A percentile compares a stretch with the other conserved stretches of the same genome.
phyloP scores from a whole-genome alignment of 257 asterid genomes.

The Solanum dulcamara region DNA sequence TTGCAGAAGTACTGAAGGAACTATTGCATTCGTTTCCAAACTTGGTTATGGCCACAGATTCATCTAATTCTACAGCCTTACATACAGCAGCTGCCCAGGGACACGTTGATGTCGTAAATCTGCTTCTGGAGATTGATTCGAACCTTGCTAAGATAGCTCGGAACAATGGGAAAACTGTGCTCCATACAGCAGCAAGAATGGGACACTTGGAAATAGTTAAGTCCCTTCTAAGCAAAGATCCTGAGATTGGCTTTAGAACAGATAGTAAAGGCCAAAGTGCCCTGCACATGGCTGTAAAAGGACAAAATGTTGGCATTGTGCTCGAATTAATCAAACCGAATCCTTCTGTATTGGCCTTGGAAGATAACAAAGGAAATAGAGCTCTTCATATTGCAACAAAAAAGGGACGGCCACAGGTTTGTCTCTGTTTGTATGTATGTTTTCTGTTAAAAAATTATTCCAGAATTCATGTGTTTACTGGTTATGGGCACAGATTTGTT shows the following conservation, averaged over 20 bases:
- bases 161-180: slow-evolving; percentile 86
- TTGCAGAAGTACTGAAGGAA: slow-evolving; percentile 76
- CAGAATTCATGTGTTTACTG: not conserved
- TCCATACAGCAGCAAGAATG: slow-evolving; percentile 93
- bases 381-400: slow-evolving; percentile 82
- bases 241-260: slow-evolving; percentile 58
- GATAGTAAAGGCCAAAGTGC: slow-evolving; percentile 95
- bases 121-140: slow-evolving; percentile 64
- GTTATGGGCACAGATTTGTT: not conserved
- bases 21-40: slow-evolving; percentile 56
- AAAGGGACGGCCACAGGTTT: slow-evolving; percentile 87
- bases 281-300: slow-evolving; percentile 93
- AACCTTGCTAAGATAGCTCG: slow-evolving; percentile 84
- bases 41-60: slow-evolving; percentile 77
- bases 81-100: slow-evolving; percentile 99
- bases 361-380: slow-evolving; percentile 78
- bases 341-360: slow-evolving; percentile 50
- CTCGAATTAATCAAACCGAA: slow-evolving; percentile 79
- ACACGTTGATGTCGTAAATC: slow-evolving; percentile 54
- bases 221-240: slow-evolving; percentile 57
- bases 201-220: slow-evolving; percentile 87
- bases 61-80: slow-evolving; percentile 73
- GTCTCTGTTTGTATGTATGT: not conserved
- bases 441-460: not conserved
- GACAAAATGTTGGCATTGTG: slow-evolving; percentile 70